Percentiles rank a stretch among this genome's conserved stretches.
phyloP scores from a whole-genome alignment of 2,329 filamentous ascomycete species.

The Paecilomyces fulvus region DNA sequence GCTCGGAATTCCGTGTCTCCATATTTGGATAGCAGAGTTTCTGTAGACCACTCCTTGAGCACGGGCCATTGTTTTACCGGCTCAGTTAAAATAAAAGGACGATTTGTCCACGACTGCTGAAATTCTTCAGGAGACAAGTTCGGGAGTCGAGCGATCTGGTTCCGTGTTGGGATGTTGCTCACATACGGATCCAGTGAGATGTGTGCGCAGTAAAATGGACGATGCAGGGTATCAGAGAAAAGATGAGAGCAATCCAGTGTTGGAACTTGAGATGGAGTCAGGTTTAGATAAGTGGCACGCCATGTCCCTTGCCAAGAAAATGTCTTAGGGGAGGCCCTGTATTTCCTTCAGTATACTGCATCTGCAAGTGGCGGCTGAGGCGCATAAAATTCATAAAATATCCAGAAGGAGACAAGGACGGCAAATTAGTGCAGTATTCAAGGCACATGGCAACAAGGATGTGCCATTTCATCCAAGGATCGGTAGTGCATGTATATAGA shows the following conservation, averaged over 20 bases:
- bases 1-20: conserved; percentile 66
- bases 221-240: conserved; percentile 83
- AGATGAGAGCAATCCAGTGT: conserved; percentile 65
- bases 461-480: background rate
- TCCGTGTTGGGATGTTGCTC: conserved; percentile 60
- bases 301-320: conserved; percentile 74
- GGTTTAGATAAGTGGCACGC: conserved; percentile 66
- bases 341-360: conserved; percentile 10
- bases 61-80: conserved; percentile 77
- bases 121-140: conserved; percentile 68
- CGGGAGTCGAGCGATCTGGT: conserved; percentile 62
- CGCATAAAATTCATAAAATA: background rate
- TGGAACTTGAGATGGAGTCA: conserved; percentile 46
- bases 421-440: background rate
- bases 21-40: conserved; percentile 58
- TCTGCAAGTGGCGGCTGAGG: background rate
- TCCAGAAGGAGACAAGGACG: background rate
- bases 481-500: conserved; percentile 1
- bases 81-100: conserved; percentile 77
- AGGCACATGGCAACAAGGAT: background rate
- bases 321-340: conserved; percentile 21
- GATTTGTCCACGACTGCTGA: conserved; percentile 63
- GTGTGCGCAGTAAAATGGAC: conserved; percentile 83
- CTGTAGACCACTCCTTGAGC: conserved; percentile 63
- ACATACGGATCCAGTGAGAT: conserved; percentile 59